Percentiles rank a stretch among this genome's conserved stretches.
phyloP scores from a whole-genome alignment of 345 rosid genomes.

The Boechera divaricarpa region DNA sequence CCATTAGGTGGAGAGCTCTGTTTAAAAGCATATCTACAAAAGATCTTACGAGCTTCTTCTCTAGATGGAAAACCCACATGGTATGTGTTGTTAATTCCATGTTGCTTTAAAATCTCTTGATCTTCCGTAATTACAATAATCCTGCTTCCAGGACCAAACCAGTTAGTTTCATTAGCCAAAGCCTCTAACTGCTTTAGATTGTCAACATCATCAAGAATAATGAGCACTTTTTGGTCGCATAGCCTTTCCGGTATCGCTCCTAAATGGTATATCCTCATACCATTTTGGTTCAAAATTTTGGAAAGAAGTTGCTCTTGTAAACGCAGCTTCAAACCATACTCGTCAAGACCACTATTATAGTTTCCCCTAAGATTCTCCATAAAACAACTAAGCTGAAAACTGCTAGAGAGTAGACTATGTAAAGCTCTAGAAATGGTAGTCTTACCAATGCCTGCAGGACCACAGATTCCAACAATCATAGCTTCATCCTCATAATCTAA shows the following conservation, averaged over 20 bases:
- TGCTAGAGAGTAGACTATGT: background rate
- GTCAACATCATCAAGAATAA: constrained; percentile 2
- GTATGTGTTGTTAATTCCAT: background rate
- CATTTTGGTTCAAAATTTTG: background rate
- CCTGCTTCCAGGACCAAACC: constrained; percentile 17
- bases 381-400: constrained; percentile 11
- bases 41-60: background rate
- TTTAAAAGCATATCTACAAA: background rate
- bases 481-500: background rate
- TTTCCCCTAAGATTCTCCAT: background rate
- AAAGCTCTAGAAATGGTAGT: constrained; percentile 7
- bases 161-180: background rate
- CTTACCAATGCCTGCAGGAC: constrained; percentile 6
- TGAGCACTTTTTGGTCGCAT: background rate
- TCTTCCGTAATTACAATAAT: background rate
- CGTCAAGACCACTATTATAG: background rate
- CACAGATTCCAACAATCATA: background rate
- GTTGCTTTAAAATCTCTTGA: background rate
- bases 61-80: background rate
- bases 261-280: background rate
- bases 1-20: background rate
- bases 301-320: background rate
- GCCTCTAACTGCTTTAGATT: background rate
- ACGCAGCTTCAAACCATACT: background rate
- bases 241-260: background rate